phyloP scores from a whole-genome alignment of 805 yeast species.

The Candida nonsorbophila region DNA sequence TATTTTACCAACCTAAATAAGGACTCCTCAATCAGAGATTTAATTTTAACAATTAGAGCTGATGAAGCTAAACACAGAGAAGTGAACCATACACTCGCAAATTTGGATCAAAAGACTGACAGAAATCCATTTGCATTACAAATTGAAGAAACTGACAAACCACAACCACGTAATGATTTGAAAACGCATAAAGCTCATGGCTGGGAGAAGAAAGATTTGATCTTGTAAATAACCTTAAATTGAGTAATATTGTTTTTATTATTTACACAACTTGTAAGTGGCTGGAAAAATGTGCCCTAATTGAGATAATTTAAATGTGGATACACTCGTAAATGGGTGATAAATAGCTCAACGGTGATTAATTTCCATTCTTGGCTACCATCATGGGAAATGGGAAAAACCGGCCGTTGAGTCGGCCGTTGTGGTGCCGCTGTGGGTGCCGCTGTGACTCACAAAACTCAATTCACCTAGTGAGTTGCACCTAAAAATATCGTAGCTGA shows the following conservation, averaged over 20 bases:
- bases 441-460: background rate
- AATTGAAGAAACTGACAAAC: conserved; percentile 25
- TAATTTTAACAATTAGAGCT: conserved; percentile 60
- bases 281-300: no score
- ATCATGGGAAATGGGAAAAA: no score
- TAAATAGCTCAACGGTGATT: no score
- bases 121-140: conserved; percentile 63
- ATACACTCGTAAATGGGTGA: no score
- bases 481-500: conserved; percentile 43
- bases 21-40: conserved; percentile 51
- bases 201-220: conserved; percentile 38
- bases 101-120: conserved; percentile 47
- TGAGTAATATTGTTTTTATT: no score
- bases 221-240: no score
- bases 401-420: no score
- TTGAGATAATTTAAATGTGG: no score
- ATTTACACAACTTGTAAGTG: no score
- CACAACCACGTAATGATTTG: conserved; percentile 36
- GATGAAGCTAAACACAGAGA: conserved; percentile 79
- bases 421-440: no score
- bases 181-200: conserved; percentile 25
- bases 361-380: no score
- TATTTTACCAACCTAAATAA: conserved; percentile 57
- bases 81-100: conserved; percentile 73
- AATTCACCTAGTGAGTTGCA: conserved; percentile 8